These are phyloP conservation scores for Teunomyces pallodes DNA, from an alignment of 805 yeast species.

Conservation along the genomic window DNA sequence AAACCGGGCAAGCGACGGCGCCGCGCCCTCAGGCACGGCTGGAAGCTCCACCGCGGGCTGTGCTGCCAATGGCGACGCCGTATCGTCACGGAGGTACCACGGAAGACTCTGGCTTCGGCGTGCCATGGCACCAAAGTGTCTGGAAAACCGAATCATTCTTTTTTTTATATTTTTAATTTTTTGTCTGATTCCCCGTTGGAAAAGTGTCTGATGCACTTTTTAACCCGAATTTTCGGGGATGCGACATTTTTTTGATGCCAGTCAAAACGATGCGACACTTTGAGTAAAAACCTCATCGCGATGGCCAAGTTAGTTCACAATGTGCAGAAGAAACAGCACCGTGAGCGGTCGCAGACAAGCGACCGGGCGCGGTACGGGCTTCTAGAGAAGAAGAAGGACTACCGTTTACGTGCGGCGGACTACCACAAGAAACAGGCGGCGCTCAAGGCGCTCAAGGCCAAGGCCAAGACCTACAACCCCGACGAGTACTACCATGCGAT, in stretches of 20 bases:
- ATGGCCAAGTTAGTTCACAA: slow-evolving; percentile 86
- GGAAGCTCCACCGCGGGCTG: slow-evolving; percentile 42
- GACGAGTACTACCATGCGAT: slow-evolving; percentile 97
- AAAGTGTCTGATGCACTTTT: background rate
- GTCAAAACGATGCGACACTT: too few species aligned
- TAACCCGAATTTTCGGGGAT: background rate
- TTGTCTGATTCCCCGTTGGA: background rate
- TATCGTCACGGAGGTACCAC: slow-evolving; percentile 58
- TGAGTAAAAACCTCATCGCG: background rate
- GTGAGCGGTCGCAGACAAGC: slow-evolving; percentile 86
- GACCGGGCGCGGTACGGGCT: slow-evolving; percentile 76
- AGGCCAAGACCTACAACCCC: slow-evolving; percentile 75
- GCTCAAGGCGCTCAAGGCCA: slow-evolving; percentile 67
- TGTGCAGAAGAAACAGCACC: slow-evolving; percentile 93
- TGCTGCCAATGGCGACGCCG: slow-evolving; percentile 28
- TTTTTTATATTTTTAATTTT: background rate
- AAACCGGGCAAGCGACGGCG: slow-evolving; percentile 46
- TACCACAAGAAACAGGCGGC: slow-evolving; percentile 60
- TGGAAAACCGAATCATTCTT: background rate
- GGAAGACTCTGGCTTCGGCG: slow-evolving; percentile 32
- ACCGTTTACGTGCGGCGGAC: slow-evolving; percentile 51
- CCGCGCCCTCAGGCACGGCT: slow-evolving; percentile 56
- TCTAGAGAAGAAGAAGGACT: slow-evolving; percentile 77
- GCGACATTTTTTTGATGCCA: too few species aligned
- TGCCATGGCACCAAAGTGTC: background rate